Evolutionary conservation across 768 basidiomycete species (phyloP).

Genomic region (Gymnopilus dilepis): DNA sequence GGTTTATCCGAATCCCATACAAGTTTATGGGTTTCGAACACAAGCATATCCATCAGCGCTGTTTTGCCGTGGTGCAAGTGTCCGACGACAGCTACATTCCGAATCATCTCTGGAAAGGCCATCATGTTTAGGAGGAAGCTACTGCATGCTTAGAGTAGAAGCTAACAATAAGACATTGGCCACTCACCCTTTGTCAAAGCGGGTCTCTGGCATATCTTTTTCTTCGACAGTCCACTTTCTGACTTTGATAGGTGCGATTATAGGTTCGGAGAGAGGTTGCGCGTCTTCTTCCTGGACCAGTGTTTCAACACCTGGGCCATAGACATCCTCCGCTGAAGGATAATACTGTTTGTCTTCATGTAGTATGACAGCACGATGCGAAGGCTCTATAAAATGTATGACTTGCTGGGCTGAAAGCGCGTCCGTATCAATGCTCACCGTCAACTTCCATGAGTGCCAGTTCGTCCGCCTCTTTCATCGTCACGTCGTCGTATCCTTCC

Average conservation of each 20-base stretch:
- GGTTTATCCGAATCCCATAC: conserved; percentile 91
- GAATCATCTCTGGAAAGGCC: conserved; percentile 90
- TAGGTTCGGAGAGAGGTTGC: conserved; percentile 93
- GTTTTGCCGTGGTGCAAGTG: conserved; percentile 99
- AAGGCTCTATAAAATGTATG: conserved; percentile 55
- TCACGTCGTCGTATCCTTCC: conserved; percentile 84
- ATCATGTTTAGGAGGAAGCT: conserved; percentile 95
- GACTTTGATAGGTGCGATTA: conserved; percentile 93
- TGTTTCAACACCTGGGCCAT: conserved; percentile 93
- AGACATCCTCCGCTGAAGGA: conserved; percentile 88
- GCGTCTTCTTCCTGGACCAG: conserved; percentile 98
- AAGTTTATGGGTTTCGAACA: conserved; percentile 95
- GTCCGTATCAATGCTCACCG: conserved; percentile 30
- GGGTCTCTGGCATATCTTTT: conserved; percentile 93
- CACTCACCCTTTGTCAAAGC: conserved; percentile 96
- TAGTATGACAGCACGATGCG: conserved; percentile 82
- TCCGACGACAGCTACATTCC: conserved; percentile 95
- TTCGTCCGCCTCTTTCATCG: conserved; percentile 56
- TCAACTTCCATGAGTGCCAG: conserved; percentile 86
- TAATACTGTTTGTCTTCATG: conserved; percentile 99
- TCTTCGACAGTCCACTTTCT: conserved; percentile 95
- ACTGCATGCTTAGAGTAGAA: conserved; percentile 18
- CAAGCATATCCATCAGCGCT: conserved; percentile 94
- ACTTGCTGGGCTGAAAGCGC: background rate
- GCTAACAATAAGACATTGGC: background rate